These are phyloP conservation scores for Aspergillus sp. DNA, from an alignment of 2,329 filamentous ascomycete species.

Conservation along the genomic window DNA sequence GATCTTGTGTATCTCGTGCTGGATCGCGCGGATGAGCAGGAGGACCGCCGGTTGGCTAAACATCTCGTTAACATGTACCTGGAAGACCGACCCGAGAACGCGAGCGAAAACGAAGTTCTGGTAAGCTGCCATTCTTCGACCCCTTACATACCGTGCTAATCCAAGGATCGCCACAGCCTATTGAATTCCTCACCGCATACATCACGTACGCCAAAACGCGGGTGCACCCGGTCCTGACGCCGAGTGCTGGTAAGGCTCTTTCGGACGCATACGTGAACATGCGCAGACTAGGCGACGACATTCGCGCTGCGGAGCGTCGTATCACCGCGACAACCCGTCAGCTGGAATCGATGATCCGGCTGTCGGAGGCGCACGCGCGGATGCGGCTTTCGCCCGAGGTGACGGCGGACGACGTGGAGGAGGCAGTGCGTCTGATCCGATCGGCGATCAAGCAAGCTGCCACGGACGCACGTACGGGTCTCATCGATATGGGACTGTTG, in stretches of 20 bases:
- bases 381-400: slow-evolving; percentile 83
- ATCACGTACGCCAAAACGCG: slow-evolving; percentile 92
- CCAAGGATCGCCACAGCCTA: slow-evolving; percentile 54
- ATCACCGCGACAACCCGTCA: slow-evolving; percentile 97
- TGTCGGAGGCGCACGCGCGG: slow-evolving; percentile 93
- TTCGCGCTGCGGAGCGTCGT: slow-evolving; percentile 84
- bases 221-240: slow-evolving; percentile 77
- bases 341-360: slow-evolving; percentile 96
- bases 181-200: slow-evolving; percentile 94
- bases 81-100: slow-evolving; percentile 88
- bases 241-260: slow-evolving; percentile 77
- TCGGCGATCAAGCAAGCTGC: slow-evolving; percentile 93
- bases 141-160: slow-evolving; percentile 11
- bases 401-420: slow-evolving; percentile 76
- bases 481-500: slow-evolving; percentile 94
- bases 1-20: slow-evolving; percentile 96
- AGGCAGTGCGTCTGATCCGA: slow-evolving; percentile 90
- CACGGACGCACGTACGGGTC: slow-evolving; percentile 84
- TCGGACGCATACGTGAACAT: slow-evolving; percentile 88
- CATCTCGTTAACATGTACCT: slow-evolving; percentile 96
- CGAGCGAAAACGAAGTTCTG: slow-evolving; percentile 71
- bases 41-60: slow-evolving; percentile 81
- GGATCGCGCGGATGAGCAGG: slow-evolving; percentile 87
- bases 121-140: slow-evolving; percentile 51
- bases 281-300: slow-evolving; percentile 86